Evolutionary conservation across 441 rosid genomes (phyloP).

Genomic region (Euphorbia celastroides): DNA sequence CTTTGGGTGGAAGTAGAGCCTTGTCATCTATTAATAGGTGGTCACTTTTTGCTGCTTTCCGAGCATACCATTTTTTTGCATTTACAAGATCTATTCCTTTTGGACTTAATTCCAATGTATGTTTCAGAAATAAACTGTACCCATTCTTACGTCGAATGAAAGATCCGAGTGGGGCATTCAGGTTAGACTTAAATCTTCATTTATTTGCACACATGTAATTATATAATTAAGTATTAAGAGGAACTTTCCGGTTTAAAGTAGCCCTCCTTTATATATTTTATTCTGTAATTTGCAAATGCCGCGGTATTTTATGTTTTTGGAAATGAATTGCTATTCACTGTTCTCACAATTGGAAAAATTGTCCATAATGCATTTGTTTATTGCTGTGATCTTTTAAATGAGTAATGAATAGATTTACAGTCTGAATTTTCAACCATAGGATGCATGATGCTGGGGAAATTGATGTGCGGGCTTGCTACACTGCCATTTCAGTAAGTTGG

Average conservation of each 20-base stretch:
- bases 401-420: not conserved
- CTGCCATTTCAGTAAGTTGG: conserved; percentile 75
- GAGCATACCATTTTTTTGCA: conserved; percentile 9
- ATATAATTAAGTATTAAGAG: not conserved
- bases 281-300: not conserved
- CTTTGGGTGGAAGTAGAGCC: conserved; percentile 70
- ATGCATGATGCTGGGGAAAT: conserved; percentile 96
- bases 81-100: conserved; percentile 6
- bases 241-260: not conserved
- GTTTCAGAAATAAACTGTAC: conserved; percentile 55
- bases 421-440: conserved; percentile 31
- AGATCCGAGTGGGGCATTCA: conserved; percentile 72
- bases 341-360: not conserved
- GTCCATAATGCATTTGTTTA: not conserved
- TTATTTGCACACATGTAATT: not conserved
- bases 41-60: conserved; percentile 21
- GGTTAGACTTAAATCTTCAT: conserved; percentile 35
- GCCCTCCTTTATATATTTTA: not conserved
- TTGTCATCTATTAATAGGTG: conserved; percentile 80
- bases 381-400: not conserved
- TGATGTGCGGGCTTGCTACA: conserved; percentile 92
- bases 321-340: not conserved
- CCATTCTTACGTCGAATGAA: conserved; percentile 63
- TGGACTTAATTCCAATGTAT: conserved; percentile 18
- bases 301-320: not conserved